These are phyloP conservation scores for Torulaspora gathmanii DNA, from an alignment of 805 yeast genomes.

Conservation along the genomic window DNA sequence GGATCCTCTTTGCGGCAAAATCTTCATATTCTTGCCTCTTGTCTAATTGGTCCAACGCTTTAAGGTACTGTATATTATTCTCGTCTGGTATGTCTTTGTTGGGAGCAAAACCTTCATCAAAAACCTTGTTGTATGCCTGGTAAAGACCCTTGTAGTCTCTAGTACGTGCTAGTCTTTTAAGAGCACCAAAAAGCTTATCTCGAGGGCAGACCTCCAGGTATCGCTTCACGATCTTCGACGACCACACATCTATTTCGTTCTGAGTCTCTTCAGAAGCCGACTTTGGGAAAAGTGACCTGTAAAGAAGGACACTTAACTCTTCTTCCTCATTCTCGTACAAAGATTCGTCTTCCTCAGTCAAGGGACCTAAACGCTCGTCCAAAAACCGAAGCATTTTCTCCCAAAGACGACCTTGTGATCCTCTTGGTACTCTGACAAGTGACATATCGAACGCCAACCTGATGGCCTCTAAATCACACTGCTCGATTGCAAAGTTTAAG, in stretches of 20 bases:
- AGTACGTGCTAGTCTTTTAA: constrained; percentile 16
- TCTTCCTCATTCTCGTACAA: constrained; percentile 13
- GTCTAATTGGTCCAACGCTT: constrained; percentile 10
- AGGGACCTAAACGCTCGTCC: constrained; percentile 17
- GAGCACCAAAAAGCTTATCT: constrained; percentile 9
- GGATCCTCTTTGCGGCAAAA: constrained; percentile 9
- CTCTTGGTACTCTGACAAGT: constrained; percentile 13
- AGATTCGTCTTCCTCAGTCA: constrained; percentile 12
- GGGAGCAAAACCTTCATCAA: constrained; percentile 7
- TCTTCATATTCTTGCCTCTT: constrained; percentile 32
- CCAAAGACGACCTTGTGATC: constrained; percentile 28
- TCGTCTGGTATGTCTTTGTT: constrained; percentile 12
- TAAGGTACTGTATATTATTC: constrained; percentile 16
- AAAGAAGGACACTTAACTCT: constrained; percentile 12
- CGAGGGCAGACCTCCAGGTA: constrained; percentile 23
- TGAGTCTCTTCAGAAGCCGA: constrained; percentile 1
- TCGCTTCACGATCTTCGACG: constrained; percentile 24
- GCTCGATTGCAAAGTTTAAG: constrained; percentile 44
- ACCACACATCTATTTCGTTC: constrained; percentile 20
- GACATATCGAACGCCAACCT: constrained; percentile 29
- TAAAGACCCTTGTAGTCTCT: constrained; percentile 18
- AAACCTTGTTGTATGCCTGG: constrained; percentile 13
- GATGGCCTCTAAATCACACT: constrained; percentile 33
- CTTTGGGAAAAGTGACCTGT: constrained; percentile 7
- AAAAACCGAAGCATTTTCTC: constrained; percentile 20